A percentile compares a stretch with the other conserved stretches of the same genome.
Evolutionary conservation across 1,284 basidiomycete species (phyloP).

Genomic region (Cryptococcus sp.): DNA sequence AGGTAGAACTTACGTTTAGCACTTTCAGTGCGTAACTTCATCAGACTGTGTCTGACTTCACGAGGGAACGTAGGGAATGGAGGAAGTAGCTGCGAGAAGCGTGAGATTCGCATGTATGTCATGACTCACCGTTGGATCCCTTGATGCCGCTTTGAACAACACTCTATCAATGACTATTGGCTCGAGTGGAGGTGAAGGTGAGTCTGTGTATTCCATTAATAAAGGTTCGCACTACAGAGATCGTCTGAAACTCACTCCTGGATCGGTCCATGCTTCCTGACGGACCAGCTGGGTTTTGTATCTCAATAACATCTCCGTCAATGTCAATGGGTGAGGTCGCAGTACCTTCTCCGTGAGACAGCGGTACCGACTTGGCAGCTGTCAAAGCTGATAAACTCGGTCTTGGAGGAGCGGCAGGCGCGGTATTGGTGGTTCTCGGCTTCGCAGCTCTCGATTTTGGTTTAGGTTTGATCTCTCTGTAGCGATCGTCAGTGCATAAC

Average conservation of each 20-base stretch:
- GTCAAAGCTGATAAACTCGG: not conserved
- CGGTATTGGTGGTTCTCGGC: not conserved
- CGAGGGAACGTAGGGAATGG: constrained; percentile 29
- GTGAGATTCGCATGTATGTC: not conserved
- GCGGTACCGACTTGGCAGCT: not conserved
- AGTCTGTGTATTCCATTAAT: not conserved
- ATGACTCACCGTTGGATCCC: not conserved
- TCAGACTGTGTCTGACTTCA: constrained; percentile 19
- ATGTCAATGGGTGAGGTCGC: constrained; percentile 8
- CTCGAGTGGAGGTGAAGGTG: not conserved
- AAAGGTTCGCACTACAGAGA: not conserved
- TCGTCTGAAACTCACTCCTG: not conserved
- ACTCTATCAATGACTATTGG: constrained; percentile 19
- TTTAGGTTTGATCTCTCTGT: constrained; percentile 1
- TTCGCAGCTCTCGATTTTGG: not conserved
- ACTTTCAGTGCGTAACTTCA: constrained; percentile 18
- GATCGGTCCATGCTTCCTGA: not conserved
- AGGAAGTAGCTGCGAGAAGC: constrained; percentile 22
- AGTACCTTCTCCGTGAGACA: not conserved
- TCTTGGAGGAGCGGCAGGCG: not conserved
- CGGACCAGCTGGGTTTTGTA: not conserved
- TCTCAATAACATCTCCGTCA: constrained; percentile 14
- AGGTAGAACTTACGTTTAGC: constrained; percentile 19
- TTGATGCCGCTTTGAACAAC: constrained; percentile 18
- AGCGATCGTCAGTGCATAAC: not conserved